Percentiles rank a stretch among this genome's conserved stretches.
phyloP scores from a whole-genome alignment of 805 yeast genomes.

The Gaillardinia entomophila region DNA sequence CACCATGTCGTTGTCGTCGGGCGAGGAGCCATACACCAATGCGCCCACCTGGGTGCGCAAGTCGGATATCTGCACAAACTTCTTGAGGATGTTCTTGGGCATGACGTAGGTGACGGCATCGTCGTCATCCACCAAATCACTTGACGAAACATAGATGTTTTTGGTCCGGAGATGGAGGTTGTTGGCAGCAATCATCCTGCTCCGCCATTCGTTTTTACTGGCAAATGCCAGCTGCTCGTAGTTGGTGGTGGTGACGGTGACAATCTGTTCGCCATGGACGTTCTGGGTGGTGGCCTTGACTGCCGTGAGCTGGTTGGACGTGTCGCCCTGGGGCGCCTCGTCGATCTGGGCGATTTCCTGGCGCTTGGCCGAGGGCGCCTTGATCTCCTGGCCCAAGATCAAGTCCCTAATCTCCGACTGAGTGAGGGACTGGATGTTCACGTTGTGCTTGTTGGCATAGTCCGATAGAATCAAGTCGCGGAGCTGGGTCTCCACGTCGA shows the following conservation, averaged over 20 bases:
- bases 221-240: conserved; percentile 82
- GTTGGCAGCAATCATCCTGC: conserved; percentile 73
- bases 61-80: conserved; percentile 77
- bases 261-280: conserved; percentile 94
- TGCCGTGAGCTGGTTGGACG: conserved; percentile 58
- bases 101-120: conserved; percentile 63
- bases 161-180: conserved; percentile 68
- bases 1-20: conserved; percentile 62
- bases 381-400: conserved; percentile 88
- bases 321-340: conserved; percentile 36
- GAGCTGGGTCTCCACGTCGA: conserved; percentile 76
- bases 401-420: conserved; percentile 92
- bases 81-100: conserved; percentile 75
- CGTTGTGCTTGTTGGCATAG: conserved; percentile 79
- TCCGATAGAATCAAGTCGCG: conserved; percentile 84
- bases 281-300: conserved; percentile 78
- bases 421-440: conserved; percentile 80
- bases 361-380: conserved; percentile 82
- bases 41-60: conserved; percentile 79
- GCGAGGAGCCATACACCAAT: conserved; percentile 72
- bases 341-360: conserved; percentile 80
- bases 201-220: conserved; percentile 88
- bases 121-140: conserved; percentile 51
- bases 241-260: conserved; percentile 85
- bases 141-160: conserved; percentile 61